A percentile compares a stretch with the other conserved stretches of the same genome.
These are phyloP conservation scores for Hemerocallis citrina DNA, from an alignment of 106 monocot genomes.

Conservation along the genomic window DNA sequence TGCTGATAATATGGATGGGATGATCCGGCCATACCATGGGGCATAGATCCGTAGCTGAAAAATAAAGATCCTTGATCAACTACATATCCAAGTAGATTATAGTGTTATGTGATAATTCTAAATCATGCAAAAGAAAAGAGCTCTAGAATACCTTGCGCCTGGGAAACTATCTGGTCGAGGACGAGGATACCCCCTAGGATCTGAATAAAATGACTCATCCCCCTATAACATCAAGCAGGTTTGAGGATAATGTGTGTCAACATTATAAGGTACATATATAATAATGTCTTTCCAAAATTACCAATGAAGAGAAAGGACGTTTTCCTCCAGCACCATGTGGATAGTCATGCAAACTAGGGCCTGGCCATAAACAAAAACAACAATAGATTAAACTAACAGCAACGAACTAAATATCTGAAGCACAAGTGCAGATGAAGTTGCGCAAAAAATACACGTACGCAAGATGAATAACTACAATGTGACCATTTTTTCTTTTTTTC, in stretches of 20 bases:
- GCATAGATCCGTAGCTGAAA: slow-evolving; percentile 19
- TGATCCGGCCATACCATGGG: slow-evolving; percentile 15
- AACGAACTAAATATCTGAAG: not conserved
- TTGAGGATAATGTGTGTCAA: not conserved
- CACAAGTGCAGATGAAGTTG: not conserved
- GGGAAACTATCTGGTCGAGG: slow-evolving; percentile 32
- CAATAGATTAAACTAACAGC: too few relatives aligned
- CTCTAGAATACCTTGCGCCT: slow-evolving; percentile 34
- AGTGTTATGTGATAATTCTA: too few relatives aligned
- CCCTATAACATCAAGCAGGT: slow-evolving; percentile 15
- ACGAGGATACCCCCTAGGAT: slow-evolving; percentile 38
- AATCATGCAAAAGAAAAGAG: too few relatives aligned
- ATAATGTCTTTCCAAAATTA: slow-evolving; percentile 3
- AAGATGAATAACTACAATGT: too few relatives aligned
- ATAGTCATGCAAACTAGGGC: slow-evolving; percentile 15
- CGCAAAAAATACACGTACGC: too few relatives aligned
- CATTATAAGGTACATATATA: not conserved
- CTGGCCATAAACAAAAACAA: slow-evolving; percentile 10
- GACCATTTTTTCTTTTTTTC: too few relatives aligned
- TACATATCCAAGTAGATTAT: too few relatives aligned
- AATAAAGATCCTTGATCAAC: too few relatives aligned
- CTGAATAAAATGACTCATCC: slow-evolving; percentile 23
- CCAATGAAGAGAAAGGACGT: slow-evolving; percentile 24
- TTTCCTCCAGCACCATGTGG: slow-evolving; percentile 22
- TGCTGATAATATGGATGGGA: slow-evolving; percentile 27